phyloP scores from a whole-genome alignment of 2,329 filamentous ascomycete genomes.

The Pyrenochaeta sp. region DNA sequence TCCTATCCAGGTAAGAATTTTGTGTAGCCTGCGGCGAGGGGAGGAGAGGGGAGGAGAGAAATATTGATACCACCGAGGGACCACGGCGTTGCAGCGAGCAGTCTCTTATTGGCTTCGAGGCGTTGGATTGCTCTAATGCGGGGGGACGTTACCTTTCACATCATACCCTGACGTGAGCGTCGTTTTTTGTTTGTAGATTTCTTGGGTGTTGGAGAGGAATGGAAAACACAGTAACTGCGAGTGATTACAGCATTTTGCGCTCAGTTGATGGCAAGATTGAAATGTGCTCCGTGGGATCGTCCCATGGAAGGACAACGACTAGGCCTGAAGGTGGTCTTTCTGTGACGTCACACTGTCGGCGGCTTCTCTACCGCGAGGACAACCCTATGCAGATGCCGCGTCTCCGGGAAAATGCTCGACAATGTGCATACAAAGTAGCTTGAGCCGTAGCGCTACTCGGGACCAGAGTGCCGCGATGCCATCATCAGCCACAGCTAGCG shows the following conservation, averaged over 20 bases:
- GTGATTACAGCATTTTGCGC: not conserved
- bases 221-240: not conserved
- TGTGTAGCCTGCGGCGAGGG: not conserved
- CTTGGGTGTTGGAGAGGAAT: not conserved
- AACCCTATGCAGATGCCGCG: too few species aligned
- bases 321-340: too few species aligned
- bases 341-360: too few species aligned
- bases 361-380: too few species aligned
- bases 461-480: constrained; percentile 16
- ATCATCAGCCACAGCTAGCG: constrained; percentile 33
- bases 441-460: not conserved
- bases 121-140: not conserved
- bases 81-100: not conserved
- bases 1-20: not conserved
- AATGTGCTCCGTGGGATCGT: not conserved
- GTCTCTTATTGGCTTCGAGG: not conserved
- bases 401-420: not conserved
- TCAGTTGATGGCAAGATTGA: not conserved
- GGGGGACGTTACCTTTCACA: not conserved
- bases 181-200: constrained; percentile 1
- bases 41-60: not conserved
- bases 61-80: constrained; percentile 17
- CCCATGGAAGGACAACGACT: not conserved
- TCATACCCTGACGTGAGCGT: constrained; percentile 4
- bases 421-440: not conserved